phyloP scores from a whole-genome alignment of 441 rosid species.

The Bocquillonia castaneifolia region DNA sequence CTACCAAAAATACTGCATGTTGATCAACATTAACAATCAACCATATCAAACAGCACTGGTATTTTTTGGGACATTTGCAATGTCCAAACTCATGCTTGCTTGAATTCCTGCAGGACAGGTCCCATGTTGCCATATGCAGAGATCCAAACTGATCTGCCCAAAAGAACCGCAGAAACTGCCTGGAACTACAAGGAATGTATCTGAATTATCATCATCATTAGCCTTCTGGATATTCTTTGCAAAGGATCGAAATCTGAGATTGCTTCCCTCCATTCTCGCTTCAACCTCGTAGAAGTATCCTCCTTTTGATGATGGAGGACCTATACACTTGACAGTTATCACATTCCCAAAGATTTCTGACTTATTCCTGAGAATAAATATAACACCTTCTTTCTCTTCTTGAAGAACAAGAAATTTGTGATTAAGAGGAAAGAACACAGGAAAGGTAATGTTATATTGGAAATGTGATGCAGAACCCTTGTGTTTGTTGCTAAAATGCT shows the following conservation, averaged over 20 bases:
- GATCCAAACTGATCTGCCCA: conserved; percentile 25
- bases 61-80: neutral
- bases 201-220: neutral
- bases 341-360: conserved; percentile 23
- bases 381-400: conserved; percentile 30
- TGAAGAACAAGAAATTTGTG: conserved; percentile 26
- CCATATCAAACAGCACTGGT: neutral
- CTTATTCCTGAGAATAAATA: conserved; percentile 31
- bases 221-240: neutral
- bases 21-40: neutral
- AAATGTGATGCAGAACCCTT: conserved; percentile 12
- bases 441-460: conserved; percentile 12
- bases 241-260: conserved; percentile 24
- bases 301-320: conserved; percentile 18
- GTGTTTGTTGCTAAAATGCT: conserved; percentile 39
- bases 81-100: neutral
- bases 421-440: conserved; percentile 14
- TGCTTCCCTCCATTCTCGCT: conserved; percentile 22
- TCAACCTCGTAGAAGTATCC: conserved; percentile 23
- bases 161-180: conserved; percentile 22
- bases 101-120: neutral
- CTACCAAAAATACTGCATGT: no score
- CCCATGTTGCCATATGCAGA: conserved; percentile 19
- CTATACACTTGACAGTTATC: conserved; percentile 27
- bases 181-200: conserved; percentile 29